Evolutionary conservation across 2,329 filamentous ascomycete genomes (phyloP).

Genomic region (Talaromyces funiculosus): DNA sequence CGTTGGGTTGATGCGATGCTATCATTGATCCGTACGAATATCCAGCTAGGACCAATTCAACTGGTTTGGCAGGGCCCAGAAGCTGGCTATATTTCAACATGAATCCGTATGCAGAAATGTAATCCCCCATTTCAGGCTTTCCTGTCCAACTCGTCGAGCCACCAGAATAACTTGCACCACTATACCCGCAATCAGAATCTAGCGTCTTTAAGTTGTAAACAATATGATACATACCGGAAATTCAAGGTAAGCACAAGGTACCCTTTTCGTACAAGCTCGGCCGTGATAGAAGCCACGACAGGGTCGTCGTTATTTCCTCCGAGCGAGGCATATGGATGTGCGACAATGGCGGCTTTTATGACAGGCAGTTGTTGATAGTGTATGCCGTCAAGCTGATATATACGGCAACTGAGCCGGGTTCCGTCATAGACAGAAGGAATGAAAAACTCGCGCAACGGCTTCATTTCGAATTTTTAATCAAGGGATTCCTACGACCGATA

Average conservation of each 20-base stretch:
- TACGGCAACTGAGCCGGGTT: slow-evolving; percentile 67
- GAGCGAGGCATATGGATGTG: slow-evolving; percentile 85
- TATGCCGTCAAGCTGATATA: slow-evolving; percentile 61
- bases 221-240: slow-evolving; percentile 59
- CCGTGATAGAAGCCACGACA: slow-evolving; percentile 62
- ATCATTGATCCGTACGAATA: slow-evolving; percentile 92
- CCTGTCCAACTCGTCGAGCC: slow-evolving; percentile 85
- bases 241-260: slow-evolving; percentile 86
- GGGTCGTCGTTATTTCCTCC: slow-evolving; percentile 82
- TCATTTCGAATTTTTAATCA: background rate
- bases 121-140: slow-evolving; percentile 74
- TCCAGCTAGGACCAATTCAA: slow-evolving; percentile 58
- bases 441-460: slow-evolving; percentile 55
- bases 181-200: slow-evolving; percentile 30
- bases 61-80: slow-evolving; percentile 3
- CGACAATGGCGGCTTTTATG: slow-evolving; percentile 59
- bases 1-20: slow-evolving; percentile 61
- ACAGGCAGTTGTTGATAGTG: slow-evolving; percentile 26
- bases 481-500: no score
- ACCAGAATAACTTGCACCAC: slow-evolving; percentile 68
- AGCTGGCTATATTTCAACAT: slow-evolving; percentile 61
- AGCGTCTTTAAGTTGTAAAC: background rate
- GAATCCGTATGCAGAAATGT: slow-evolving; percentile 75
- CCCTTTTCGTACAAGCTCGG: slow-evolving; percentile 61
- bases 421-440: slow-evolving; percentile 82